These are phyloP conservation scores for Pyrus bretschneideri DNA, from an alignment of 306 rosid species.

Conservation along the genomic window DNA sequence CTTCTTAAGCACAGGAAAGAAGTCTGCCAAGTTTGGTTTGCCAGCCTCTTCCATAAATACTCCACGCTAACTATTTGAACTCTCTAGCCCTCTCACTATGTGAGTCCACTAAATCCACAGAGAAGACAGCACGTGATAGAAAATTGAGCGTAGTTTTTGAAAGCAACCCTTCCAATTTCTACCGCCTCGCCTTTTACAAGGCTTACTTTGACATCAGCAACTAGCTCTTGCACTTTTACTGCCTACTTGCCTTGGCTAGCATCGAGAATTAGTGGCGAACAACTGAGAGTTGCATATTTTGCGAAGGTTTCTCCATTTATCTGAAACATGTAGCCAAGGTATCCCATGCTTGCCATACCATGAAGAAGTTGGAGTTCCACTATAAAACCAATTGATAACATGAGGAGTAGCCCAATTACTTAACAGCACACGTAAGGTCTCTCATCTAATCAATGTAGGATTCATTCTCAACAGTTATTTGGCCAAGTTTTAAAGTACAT, in stretches of 20 bases:
- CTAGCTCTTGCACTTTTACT: conserved; percentile 11
- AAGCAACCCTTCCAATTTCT: conserved; percentile 12
- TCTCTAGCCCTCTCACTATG: conserved; percentile 1
- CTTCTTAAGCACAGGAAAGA: not conserved
- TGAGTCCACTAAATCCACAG: conserved; percentile 10
- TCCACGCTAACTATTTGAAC: not conserved
- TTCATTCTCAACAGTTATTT: not conserved
- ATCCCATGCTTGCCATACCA: not conserved
- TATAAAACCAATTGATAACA: no score
- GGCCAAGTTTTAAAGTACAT: conserved; percentile 22
- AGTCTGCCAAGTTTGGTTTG: not conserved
- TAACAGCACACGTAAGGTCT: no score
- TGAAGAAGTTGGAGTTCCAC: not conserved
- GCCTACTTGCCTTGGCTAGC: conserved; percentile 1
- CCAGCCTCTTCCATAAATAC: not conserved
- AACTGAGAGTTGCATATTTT: not conserved
- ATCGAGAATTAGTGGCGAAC: conserved; percentile 11
- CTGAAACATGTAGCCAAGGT: conserved; percentile 16
- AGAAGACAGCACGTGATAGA: conserved; percentile 17
- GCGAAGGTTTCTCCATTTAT: conserved; percentile 8
- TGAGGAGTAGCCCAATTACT: no score
- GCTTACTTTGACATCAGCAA: not conserved
- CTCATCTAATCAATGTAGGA: no score
- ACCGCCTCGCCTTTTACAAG: conserved; percentile 1
- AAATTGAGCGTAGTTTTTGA: conserved; percentile 8